Conservation (phyloP, 225 moss, liverwort and hornwort species). For the Bryum argenteum region DNA sequence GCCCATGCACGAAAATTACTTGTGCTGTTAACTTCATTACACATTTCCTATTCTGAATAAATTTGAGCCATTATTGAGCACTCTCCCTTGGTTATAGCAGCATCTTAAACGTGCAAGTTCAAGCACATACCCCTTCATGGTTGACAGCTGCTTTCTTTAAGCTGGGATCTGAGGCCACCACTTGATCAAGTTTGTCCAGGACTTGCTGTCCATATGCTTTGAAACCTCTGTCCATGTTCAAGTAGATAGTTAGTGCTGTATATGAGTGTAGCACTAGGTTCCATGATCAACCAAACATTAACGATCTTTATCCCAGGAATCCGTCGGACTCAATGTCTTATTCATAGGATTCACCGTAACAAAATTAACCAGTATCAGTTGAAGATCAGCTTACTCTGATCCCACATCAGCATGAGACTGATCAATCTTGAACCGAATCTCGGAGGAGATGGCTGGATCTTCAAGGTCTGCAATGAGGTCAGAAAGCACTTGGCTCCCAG, state of each 20-base stretch:
- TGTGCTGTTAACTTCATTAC: no score
- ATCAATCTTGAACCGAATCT: slow-evolving; percentile 92
- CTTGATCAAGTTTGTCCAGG: slow-evolving; percentile 63
- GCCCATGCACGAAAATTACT: no score
- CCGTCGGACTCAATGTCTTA: neutral
- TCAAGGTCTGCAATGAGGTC: slow-evolving; percentile 86
- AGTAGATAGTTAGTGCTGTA: slow-evolving; percentile 10
- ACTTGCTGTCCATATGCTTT: slow-evolving; percentile 87
- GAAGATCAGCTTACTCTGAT: slow-evolving; percentile 58
- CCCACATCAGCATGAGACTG: slow-evolving; percentile 86
- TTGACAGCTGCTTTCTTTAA: slow-evolving; percentile 90
- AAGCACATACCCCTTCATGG: slow-evolving; percentile 80
- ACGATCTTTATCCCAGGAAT: neutral
- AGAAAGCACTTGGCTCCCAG: slow-evolving; percentile 83
- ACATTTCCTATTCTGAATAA: no score
- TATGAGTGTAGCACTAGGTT: neutral
- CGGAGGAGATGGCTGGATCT: slow-evolving; percentile 81
- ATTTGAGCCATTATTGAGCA: no score
- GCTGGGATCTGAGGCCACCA: slow-evolving; percentile 56
- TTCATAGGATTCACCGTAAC: neutral
- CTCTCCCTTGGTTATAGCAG: neutral
- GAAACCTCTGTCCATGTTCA: slow-evolving; percentile 62
- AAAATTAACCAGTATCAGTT: slow-evolving; percentile 6
- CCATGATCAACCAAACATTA: neutral
- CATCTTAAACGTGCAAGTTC: slow-evolving; percentile 12